Evolutionary conservation across 1,284 basidiomycete genomes (phyloP).

Genomic region (Volvariella surrecta): DNA sequence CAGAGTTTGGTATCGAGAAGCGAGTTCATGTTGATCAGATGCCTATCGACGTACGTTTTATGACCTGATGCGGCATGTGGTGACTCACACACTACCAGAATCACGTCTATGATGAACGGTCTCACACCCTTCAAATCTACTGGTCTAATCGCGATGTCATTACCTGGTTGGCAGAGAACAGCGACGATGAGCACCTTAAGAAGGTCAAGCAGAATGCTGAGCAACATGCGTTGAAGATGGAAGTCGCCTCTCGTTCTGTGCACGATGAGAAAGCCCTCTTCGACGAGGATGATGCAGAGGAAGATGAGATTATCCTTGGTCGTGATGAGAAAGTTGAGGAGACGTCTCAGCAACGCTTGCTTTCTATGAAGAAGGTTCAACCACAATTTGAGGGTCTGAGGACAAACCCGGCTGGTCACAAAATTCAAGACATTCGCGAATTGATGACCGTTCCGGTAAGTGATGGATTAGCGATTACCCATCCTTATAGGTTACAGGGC

Average conservation of each 20-base stretch:
- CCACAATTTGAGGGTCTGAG: conserved; percentile 79
- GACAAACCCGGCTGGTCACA: conserved; percentile 66
- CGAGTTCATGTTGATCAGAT: conserved; percentile 98
- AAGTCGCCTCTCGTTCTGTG: conserved; percentile 69
- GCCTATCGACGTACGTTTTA: conserved; percentile 77
- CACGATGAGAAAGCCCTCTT: conserved; percentile 85
- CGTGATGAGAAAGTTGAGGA: conserved; percentile 43
- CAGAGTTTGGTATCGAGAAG: conserved; percentile 97
- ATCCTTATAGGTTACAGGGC: conserved; percentile 6
- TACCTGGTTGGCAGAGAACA: conserved; percentile 88
- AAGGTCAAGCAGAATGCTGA: conserved; percentile 87
- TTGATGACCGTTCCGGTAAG: conserved; percentile 84
- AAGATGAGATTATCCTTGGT: conserved; percentile 75
- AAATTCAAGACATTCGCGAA: conserved; percentile 88
- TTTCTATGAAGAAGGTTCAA: conserved; percentile 65
- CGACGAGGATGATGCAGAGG: conserved; percentile 74
- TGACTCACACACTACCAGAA: conserved; percentile 41
- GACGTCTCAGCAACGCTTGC: conserved; percentile 66
- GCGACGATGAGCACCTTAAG: conserved; percentile 89
- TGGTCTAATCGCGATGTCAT: conserved; percentile 92
- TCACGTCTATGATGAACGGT: conserved; percentile 90
- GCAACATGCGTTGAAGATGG: conserved; percentile 80
- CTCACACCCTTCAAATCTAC: conserved; percentile 83
- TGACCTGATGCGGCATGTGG: conserved; percentile 5
- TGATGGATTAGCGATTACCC: conserved; percentile 11